These are phyloP conservation scores for Diddensiella transvaalensis DNA, from an alignment of 805 yeast species.

Conservation along the genomic window DNA sequence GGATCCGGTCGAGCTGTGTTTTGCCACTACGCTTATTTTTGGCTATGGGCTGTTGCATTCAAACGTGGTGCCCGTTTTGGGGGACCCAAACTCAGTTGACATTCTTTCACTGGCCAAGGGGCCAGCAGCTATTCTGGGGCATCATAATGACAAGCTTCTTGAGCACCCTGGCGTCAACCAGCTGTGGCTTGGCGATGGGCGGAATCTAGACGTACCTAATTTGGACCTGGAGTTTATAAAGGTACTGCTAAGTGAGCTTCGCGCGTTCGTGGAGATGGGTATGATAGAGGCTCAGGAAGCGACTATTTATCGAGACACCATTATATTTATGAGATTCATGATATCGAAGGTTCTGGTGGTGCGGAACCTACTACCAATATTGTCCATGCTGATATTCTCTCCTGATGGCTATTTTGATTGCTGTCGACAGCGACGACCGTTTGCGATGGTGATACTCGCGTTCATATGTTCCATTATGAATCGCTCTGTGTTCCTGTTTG, in stretches of 20 bases:
- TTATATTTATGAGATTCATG: background rate
- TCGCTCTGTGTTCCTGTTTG: background rate
- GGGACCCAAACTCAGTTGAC: conserved; percentile 7
- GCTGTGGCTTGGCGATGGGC: background rate
- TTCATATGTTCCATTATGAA: background rate
- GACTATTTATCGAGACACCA: conserved; percentile 2
- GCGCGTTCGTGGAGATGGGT: background rate
- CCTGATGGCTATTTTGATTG: background rate
- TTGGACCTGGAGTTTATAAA: conserved; percentile 1
- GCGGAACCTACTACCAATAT: background rate
- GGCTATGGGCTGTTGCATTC: conserved; percentile 7
- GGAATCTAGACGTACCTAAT: background rate
- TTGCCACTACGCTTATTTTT: conserved; percentile 6
- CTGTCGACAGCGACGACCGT: conserved; percentile 5
- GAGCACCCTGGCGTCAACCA: background rate
- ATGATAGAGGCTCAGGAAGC: conserved; percentile 1
- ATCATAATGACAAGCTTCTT: background rate
- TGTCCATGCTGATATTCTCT: background rate
- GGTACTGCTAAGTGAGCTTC: background rate
- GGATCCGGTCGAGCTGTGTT: conserved; percentile 7
- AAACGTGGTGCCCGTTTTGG: conserved; percentile 6
- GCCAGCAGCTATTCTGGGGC: conserved; percentile 1
- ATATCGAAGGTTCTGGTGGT: background rate
- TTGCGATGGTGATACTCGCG: conserved; percentile 3
- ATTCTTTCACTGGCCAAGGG: conserved; percentile 7